Percentiles rank a stretch among this genome's conserved stretches.
Evolutionary conservation across 768 basidiomycete genomes (phyloP).

Genomic region (Lactarius psammicola): DNA sequence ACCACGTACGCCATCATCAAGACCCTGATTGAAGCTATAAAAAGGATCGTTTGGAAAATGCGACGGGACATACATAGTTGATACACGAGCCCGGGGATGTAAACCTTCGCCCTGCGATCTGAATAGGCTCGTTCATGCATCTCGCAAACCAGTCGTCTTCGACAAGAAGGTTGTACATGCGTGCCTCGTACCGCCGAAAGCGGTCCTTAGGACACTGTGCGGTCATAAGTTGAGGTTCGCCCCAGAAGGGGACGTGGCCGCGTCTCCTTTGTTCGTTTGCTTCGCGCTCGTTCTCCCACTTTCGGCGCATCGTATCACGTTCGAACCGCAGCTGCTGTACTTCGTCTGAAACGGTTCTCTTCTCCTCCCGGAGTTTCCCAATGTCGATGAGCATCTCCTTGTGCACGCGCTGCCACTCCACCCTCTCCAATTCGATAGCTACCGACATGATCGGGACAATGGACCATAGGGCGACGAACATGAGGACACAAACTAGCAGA

Average conservation of each 20-base stretch:
- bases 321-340: conserved; percentile 19
- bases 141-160: conserved; percentile 32
- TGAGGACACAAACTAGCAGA: not conserved
- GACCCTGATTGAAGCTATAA: conserved; percentile 15
- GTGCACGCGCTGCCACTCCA: conserved; percentile 14
- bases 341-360: not conserved
- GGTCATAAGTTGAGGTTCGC: conserved; percentile 14
- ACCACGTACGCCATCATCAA: conserved; percentile 19
- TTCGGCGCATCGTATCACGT: conserved; percentile 14
- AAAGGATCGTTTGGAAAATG: not conserved
- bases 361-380: not conserved
- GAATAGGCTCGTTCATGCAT: conserved; percentile 23
- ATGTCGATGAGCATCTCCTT: conserved; percentile 9
- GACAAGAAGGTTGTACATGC: conserved; percentile 28
- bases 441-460: conserved; percentile 1
- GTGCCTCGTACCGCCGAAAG: conserved; percentile 26
- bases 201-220: conserved; percentile 17
- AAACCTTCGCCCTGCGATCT: conserved; percentile 10
- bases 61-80: conserved; percentile 14
- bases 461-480: not conserved
- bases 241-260: conserved; percentile 22
- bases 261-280: conserved; percentile 26
- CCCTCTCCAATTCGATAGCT: not conserved
- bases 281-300: conserved; percentile 23
- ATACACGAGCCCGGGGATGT: not conserved